Base-by-base conservation (phyloP, 2,329 filamentous ascomycete species). In the Exophiala phaeomuriformis region DNA sequence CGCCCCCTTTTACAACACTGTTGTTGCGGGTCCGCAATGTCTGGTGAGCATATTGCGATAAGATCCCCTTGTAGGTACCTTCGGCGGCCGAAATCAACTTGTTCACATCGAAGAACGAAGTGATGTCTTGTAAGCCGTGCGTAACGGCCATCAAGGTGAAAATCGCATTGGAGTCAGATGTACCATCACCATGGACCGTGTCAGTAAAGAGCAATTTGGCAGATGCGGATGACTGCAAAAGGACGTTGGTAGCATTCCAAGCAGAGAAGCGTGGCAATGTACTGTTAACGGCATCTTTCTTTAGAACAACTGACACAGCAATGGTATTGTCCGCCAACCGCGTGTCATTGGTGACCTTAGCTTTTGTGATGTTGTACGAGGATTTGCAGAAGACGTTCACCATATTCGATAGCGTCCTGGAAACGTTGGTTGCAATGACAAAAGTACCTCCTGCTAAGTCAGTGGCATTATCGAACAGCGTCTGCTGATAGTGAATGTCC, bases 261-360 rank as follows among this genome's bases (percentile, higher is more conserved):
- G 49, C 36, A 10, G 61, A 60, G 54, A 66, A 64, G 8, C 30
- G 56, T 45, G 53, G 37, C 37, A 68, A 57, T 7, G 65, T 67
- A 52, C 64, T 64, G 51, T 65, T 64, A 36, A 59, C 61, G 31
- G 60, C 58, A 27, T 64, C 64, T 46, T 64, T 63, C 32, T 64
- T 47, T 9, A 53, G 43, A 12, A 44, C 37, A 12, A 60, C 33
- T 12, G 55, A 52, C 7, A 59, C 50, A 30, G 51, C 61, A 10
- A 56, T 32, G 28, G 44, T 44, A 37, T 42, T 53, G 40, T 43
- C 51, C 29, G 37, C 27, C 27, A 57, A 29, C 27, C 44, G 55
- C 30, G 60, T 63, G 29, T 62, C 55, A 47, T 62, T 60, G 12
- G 50, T 61, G 19, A 63, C 41, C 42, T 58, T 59, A 31, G 56